These are phyloP conservation scores for Monoraphidium neglectum DNA, from an alignment of 139 green algal genomes.

Conservation along the genomic window DNA sequence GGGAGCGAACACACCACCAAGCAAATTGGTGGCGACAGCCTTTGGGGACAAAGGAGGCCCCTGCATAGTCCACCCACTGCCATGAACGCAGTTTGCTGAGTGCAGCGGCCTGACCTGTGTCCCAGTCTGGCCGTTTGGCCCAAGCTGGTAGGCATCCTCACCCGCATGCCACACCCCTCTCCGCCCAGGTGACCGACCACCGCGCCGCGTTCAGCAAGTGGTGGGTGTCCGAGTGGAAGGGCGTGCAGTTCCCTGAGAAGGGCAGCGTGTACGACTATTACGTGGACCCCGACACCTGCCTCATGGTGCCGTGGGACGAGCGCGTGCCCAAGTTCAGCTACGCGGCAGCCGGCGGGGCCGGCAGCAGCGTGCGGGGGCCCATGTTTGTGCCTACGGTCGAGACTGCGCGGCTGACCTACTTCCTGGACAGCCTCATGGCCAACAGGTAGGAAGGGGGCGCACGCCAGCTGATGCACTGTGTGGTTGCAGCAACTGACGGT, in stretches of 20 bases:
- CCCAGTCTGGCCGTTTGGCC: too few relatives aligned
- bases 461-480: background rate
- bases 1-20: too few relatives aligned
- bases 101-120: too few relatives aligned
- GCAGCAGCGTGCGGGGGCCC: constrained; percentile 41
- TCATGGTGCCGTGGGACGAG: constrained; percentile 81
- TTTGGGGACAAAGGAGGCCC: too few relatives aligned
- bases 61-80: too few relatives aligned
- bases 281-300: constrained; percentile 67
- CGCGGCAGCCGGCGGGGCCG: constrained; percentile 15
- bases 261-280: constrained; percentile 92
- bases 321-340: constrained; percentile 64
- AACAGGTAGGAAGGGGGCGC: constrained; percentile 39
- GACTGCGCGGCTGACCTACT: constrained; percentile 81
- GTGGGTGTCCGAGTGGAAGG: constrained; percentile 83
- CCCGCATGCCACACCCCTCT: too few relatives aligned
- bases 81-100: too few relatives aligned
- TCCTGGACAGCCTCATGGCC: constrained; percentile 78
- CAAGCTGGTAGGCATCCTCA: too few relatives aligned
- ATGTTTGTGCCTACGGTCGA: constrained; percentile 93
- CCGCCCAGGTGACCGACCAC: constrained; percentile 74
- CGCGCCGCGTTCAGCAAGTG: constrained; percentile 86
- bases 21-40: too few relatives aligned
- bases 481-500: background rate
- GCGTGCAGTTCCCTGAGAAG: constrained; percentile 76